phyloP scores from a whole-genome alignment of 2,329 filamentous ascomycete genomes.

The Beauveria varroae region DNA sequence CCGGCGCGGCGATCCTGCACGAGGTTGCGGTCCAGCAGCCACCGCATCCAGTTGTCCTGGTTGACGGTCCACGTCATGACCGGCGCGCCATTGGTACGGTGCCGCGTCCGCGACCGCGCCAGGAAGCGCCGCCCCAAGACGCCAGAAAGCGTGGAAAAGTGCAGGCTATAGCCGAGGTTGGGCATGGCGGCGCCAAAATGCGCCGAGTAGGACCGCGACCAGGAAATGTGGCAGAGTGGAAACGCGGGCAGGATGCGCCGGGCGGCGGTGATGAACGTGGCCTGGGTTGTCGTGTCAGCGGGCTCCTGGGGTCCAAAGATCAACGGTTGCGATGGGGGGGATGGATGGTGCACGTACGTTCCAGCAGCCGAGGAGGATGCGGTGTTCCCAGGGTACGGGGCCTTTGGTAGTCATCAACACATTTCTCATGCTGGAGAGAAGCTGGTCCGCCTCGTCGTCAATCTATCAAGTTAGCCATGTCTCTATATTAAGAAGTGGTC shows the following conservation, averaged over 20 bases:
- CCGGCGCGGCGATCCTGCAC: slow-evolving; percentile 9
- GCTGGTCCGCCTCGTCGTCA: slow-evolving; percentile 54
- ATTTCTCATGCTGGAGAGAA: slow-evolving; percentile 62
- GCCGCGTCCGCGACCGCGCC: slow-evolving; percentile 38
- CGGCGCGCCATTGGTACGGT: slow-evolving; percentile 32
- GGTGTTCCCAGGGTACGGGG: slow-evolving; percentile 57
- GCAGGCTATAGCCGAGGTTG: slow-evolving; percentile 70
- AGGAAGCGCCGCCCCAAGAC: slow-evolving; percentile 62
- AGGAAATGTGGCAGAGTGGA: slow-evolving; percentile 60
- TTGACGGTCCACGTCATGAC: slow-evolving; percentile 87
- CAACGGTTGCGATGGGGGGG: background rate
- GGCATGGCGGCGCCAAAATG: slow-evolving; percentile 56
- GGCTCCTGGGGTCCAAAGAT: too few species aligned
- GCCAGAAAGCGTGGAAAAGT: slow-evolving; percentile 60
- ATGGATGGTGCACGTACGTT: slow-evolving; percentile 38
- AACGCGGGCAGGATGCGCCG: slow-evolving; percentile 54
- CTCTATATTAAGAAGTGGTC: background rate
- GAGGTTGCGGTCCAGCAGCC: slow-evolving; percentile 51
- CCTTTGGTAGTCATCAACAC: slow-evolving; percentile 49
- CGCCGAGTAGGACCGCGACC: slow-evolving; percentile 58
- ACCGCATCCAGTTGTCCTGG: slow-evolving; percentile 68
- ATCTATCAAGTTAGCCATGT: background rate
- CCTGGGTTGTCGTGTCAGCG: slow-evolving; percentile 26
- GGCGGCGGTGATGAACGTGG: slow-evolving; percentile 60
- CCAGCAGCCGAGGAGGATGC: slow-evolving; percentile 80